Conservation (phyloP, 164 flowering plant genomes). For the Dillenia suffruticosa region DNA sequence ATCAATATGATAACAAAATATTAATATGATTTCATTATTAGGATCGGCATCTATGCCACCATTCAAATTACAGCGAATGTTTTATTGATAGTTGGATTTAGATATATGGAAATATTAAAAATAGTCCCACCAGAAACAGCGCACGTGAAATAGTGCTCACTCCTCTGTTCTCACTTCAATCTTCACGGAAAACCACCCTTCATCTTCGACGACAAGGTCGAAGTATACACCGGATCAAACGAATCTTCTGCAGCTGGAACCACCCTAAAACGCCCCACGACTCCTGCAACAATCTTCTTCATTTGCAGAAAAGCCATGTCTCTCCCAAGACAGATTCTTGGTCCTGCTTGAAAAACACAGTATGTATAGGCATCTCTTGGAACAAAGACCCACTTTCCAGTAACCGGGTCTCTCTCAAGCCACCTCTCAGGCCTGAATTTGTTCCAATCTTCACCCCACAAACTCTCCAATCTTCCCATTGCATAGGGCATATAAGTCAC, state of each 20-base stretch:
- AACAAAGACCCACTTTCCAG: conserved; percentile 20
- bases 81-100: background rate
- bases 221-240: conserved; percentile 17
- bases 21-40: no score
- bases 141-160: background rate
- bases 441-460: conserved; percentile 28
- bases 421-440: conserved; percentile 23
- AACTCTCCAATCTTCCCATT: conserved; percentile 28
- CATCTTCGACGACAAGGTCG: conserved; percentile 23
- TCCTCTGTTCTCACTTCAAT: conserved; percentile 13
- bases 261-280: conserved; percentile 22
- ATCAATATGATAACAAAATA: no score
- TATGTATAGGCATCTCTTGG: conserved; percentile 19
- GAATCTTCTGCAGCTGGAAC: conserved; percentile 23
- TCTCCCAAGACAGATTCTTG: conserved; percentile 32
- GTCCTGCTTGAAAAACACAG: conserved; percentile 37
- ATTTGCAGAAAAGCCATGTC: conserved; percentile 37
- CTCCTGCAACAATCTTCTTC: conserved; percentile 31
- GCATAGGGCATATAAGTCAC: conserved; percentile 26
- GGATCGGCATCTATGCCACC: no score
- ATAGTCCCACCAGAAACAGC: background rate
- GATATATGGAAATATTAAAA: background rate
- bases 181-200: conserved; percentile 25
- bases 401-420: conserved; percentile 12
- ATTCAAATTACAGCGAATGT: no score